A percentile compares a stretch with the other conserved stretches of the same genome.
These are phyloP conservation scores for Phytophthora crassamura DNA, from an alignment of 352 stramenopile species.

Conservation along the genomic window DNA sequence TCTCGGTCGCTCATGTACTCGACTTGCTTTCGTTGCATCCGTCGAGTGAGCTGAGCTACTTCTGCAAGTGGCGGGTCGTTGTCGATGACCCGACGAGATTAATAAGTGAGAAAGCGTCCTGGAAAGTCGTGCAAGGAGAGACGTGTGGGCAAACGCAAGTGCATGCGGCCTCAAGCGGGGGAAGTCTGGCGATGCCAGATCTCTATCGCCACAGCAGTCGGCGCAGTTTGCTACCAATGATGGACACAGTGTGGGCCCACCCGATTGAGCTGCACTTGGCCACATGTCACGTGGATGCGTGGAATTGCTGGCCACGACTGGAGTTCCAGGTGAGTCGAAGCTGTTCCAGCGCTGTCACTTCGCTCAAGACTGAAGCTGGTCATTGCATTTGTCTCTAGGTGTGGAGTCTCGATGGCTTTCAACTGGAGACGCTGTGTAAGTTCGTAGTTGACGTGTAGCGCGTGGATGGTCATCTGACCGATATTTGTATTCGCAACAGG, in stretches of 20 bases:
- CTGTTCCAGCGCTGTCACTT: neutral
- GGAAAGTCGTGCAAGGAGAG: constrained; percentile 53
- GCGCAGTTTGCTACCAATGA: constrained; percentile 20
- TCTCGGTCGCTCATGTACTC: constrained; percentile 35
- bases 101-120: constrained; percentile 15
- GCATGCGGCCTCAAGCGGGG: constrained; percentile 31
- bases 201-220: constrained; percentile 20
- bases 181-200: constrained; percentile 29
- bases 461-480: neutral
- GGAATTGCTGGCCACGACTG: constrained; percentile 48
- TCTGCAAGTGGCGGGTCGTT: constrained; percentile 58
- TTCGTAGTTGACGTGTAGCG: neutral
- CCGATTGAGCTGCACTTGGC: constrained; percentile 63
- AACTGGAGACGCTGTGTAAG: constrained; percentile 50
- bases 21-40: constrained; percentile 53
- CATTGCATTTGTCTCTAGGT: constrained; percentile 21
- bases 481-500: constrained; percentile 26
- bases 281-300: constrained; percentile 2
- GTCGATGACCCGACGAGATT: constrained; percentile 3
- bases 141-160: constrained; percentile 55
- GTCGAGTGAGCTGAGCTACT: constrained; percentile 47
- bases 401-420: constrained; percentile 49
- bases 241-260: constrained; percentile 62
- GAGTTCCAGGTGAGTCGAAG: constrained; percentile 41
- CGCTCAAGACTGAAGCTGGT: neutral